Evolutionary conservation across 2,329 filamentous ascomycete genomes (phyloP).

Genomic region (Fusarium verticillioides): DNA sequence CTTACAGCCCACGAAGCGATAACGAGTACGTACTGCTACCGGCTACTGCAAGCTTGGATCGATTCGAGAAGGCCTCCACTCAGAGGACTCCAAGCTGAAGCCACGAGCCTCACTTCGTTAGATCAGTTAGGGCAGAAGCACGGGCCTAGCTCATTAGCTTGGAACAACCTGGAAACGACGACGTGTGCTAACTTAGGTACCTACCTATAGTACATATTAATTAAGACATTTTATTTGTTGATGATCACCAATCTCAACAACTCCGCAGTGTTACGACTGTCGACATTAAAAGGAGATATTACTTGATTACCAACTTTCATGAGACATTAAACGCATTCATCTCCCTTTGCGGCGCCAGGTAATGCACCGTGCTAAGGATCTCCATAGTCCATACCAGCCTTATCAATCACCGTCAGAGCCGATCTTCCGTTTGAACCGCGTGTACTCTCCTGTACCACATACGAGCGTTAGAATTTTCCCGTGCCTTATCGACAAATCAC

Average conservation of each 20-base stretch:
- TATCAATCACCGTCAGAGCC: neutral
- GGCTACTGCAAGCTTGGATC: neutral
- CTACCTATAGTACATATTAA: neutral
- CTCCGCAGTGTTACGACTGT: slow-evolving; percentile 14
- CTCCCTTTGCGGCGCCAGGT: neutral
- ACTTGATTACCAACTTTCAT: neutral
- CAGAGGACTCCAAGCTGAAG: slow-evolving; percentile 27
- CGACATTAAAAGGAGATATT: slow-evolving; percentile 17
- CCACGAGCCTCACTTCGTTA: slow-evolving; percentile 37
- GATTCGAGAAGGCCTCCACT: slow-evolving; percentile 26
- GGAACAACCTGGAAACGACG: slow-evolving; percentile 9
- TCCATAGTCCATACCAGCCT: slow-evolving; percentile 3
- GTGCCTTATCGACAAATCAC: neutral
- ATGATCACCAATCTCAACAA: slow-evolving; percentile 36
- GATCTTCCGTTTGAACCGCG: slow-evolving; percentile 1
- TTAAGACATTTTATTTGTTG: slow-evolving; percentile 27
- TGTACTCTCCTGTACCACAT: slow-evolving; percentile 4
- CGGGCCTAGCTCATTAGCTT: slow-evolving; percentile 35
- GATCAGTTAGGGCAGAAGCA: slow-evolving; percentile 38
- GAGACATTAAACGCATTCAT: slow-evolving; percentile 3
- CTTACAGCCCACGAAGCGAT: slow-evolving; percentile 21
- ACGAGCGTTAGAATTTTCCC: slow-evolving; percentile 5
- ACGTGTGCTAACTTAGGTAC: neutral
- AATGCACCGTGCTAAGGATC: neutral
- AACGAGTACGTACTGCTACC: slow-evolving; percentile 29